These are phyloP conservation scores for Rhizomucor miehei DNA, from an alignment of 371 early-diverging fungal genomes.

Conservation along the genomic window DNA sequence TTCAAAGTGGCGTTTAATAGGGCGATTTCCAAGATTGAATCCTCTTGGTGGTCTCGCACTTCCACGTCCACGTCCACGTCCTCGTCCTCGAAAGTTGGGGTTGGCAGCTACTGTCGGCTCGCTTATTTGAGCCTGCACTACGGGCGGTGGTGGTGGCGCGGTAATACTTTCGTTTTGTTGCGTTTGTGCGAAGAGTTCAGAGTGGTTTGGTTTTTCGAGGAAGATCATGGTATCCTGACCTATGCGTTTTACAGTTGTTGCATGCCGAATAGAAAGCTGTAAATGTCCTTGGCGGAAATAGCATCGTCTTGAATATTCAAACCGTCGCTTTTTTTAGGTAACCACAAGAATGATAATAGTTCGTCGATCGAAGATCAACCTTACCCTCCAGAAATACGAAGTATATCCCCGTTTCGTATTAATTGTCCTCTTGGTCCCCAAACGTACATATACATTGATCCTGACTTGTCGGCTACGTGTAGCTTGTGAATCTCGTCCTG, in stretches of 20 bases:
- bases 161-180: neutral
- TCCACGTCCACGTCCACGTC: too few species aligned
- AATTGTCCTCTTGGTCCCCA: conserved; percentile 49
- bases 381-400: conserved; percentile 52
- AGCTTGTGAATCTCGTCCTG: conserved; percentile 47
- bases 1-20: too few species aligned
- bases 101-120: too few species aligned
- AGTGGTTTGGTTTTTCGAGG: conserved; percentile 36
- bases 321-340: too few species aligned
- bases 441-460: conserved; percentile 43
- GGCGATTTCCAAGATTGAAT: too few species aligned
- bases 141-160: too few species aligned
- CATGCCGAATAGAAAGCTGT: conserved; percentile 10
- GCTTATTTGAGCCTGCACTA: too few species aligned
- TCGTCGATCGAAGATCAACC: conserved; percentile 1
- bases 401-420: conserved; percentile 53
- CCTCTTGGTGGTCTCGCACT: too few species aligned
- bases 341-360: too few species aligned
- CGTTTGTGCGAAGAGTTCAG: conserved; percentile 11
- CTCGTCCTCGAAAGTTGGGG: too few species aligned
- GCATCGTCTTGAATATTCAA: neutral
- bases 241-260: conserved; percentile 23
- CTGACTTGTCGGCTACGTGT: conserved; percentile 56
- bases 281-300: conserved; percentile 21
- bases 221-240: conserved; percentile 40